phyloP scores from a whole-genome alignment of 352 stramenopile genomes.

The Phytopythium delawarense region DNA sequence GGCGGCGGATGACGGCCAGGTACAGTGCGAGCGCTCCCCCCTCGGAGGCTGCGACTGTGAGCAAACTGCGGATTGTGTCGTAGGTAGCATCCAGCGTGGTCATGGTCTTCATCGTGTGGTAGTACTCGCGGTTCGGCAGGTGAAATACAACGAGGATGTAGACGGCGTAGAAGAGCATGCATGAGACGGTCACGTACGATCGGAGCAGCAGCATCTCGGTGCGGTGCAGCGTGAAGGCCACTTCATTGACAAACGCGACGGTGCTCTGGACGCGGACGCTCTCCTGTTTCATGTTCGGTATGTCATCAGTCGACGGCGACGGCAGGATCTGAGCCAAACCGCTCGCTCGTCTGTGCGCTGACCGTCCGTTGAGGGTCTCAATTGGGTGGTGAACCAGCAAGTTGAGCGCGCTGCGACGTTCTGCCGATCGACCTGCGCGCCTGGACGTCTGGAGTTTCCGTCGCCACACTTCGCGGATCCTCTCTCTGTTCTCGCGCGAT shows the following conservation, averaged over 20 bases:
- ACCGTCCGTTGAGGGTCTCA: not conserved
- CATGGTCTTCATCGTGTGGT: constrained; percentile 18
- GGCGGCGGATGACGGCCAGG: constrained; percentile 11
- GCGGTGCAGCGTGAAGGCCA: not conserved
- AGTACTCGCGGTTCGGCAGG: constrained; percentile 20
- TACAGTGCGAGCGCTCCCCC: constrained; percentile 11
- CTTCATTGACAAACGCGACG: constrained; percentile 1
- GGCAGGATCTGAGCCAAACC: not conserved
- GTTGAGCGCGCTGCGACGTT: not conserved
- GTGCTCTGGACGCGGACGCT: not conserved
- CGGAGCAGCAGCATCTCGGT: constrained; percentile 5
- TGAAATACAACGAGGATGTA: constrained; percentile 17
- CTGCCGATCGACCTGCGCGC: not conserved
- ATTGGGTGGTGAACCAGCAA: not conserved
- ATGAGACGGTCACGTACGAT: not conserved
- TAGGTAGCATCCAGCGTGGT: constrained; percentile 6
- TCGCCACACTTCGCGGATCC: not conserved
- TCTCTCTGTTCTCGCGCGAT: not conserved
- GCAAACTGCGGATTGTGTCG: constrained; percentile 6
- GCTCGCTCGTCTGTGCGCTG: not conserved
- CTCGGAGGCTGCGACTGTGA: constrained; percentile 11
- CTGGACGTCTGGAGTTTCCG: not conserved
- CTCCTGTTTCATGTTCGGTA: not conserved
- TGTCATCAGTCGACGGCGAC: not conserved
- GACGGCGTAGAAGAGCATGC: constrained; percentile 6